Base-by-base conservation (phyloP, 345 rosid genomes). In the Syzygium aromaticum region DNA sequence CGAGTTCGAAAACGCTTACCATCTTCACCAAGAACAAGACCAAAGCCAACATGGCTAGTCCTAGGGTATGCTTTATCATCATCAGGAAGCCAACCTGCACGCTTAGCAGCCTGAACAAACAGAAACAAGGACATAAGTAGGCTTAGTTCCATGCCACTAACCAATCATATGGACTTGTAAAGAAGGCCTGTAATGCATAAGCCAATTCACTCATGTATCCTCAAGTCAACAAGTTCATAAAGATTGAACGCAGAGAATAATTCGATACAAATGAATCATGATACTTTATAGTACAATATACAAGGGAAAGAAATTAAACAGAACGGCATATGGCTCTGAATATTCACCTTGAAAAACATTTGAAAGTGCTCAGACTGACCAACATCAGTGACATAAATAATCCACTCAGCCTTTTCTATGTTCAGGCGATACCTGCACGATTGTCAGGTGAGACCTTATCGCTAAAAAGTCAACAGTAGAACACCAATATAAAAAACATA, bases 371-470 rank as follows among this genome's bases (percentile, higher is more conserved):
- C 96, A 88, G 96, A 95, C 92, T 98, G 99, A 88, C 99, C 99
- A 86, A 95, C 98, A 94, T 98, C 99, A 53, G 99, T 98, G 84
- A 96, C 95, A 89, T 98, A 98, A 85, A 95, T 94, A 83, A 98
- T 96, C 99, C 98, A 96, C 86, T 96, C 97, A 85, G 97, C 99
- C 91, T 93, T 95, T 92, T 98, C 99, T 91, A 94, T 97, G 88
- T 95, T 95, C 33, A 96, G 94, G 85, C 99, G 98, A 89, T 96
- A 98, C 99, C 99, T 98, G 84, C 56, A 87, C 43, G 13, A 43
- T 85, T 54, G 63, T 19, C 56, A 64, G 46, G 73, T 40, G 54
- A 57, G 51, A 54, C 51, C 54, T 56, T 49, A 84, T 30, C 22
- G 13, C 84, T 73, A 9, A 73, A 67, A 33, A 73, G 80, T 73